These are phyloP conservation scores for Aspergillus affinis DNA, from an alignment of 495 filamentous ascomycete genomes.

Conservation along the genomic window DNA sequence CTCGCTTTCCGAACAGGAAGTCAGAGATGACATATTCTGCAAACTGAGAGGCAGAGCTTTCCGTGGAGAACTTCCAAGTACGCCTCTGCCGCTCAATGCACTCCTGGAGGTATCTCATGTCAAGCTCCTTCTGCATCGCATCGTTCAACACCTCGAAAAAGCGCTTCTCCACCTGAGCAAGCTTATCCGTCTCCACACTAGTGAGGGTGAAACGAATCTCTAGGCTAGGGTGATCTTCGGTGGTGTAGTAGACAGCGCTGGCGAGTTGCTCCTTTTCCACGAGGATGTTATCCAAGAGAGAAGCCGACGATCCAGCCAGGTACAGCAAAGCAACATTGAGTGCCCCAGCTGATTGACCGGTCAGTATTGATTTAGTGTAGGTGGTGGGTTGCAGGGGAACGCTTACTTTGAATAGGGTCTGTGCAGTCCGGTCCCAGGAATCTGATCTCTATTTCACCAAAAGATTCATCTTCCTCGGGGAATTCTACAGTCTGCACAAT, in stretches of 20 bases:
- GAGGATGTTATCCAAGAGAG: constrained; percentile 83
- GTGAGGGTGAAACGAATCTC: constrained; percentile 81
- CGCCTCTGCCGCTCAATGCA: constrained; percentile 77
- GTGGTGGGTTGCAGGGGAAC: background rate
- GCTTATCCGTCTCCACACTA: constrained; percentile 81
- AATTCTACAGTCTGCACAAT: constrained; percentile 79
- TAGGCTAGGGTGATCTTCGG: constrained; percentile 73
- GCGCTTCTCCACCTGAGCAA: constrained; percentile 77
- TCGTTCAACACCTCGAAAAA: constrained; percentile 82
- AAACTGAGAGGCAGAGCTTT: constrained; percentile 72
- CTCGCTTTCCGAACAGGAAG: constrained; percentile 83
- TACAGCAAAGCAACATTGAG: constrained; percentile 78
- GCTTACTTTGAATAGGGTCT: constrained; percentile 56
- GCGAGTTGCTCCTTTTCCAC: constrained; percentile 93
- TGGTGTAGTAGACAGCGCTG: constrained; percentile 74
- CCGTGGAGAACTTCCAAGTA: constrained; percentile 74
- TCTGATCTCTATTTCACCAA: constrained; percentile 77
- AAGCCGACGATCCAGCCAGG: constrained; percentile 87
- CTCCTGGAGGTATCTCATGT: constrained; percentile 86
- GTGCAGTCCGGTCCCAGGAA: constrained; percentile 82
- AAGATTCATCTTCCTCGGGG: constrained; percentile 93
- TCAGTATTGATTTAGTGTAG: constrained; percentile 11
- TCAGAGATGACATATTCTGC: constrained; percentile 82
- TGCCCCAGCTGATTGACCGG: constrained; percentile 53
- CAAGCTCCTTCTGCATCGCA: constrained; percentile 72